A percentile compares a stretch with the other conserved stretches of the same genome.
These are phyloP conservation scores for Fulvia fulva DNA, from an alignment of 2,329 filamentous ascomycete genomes.

Conservation along the genomic window DNA sequence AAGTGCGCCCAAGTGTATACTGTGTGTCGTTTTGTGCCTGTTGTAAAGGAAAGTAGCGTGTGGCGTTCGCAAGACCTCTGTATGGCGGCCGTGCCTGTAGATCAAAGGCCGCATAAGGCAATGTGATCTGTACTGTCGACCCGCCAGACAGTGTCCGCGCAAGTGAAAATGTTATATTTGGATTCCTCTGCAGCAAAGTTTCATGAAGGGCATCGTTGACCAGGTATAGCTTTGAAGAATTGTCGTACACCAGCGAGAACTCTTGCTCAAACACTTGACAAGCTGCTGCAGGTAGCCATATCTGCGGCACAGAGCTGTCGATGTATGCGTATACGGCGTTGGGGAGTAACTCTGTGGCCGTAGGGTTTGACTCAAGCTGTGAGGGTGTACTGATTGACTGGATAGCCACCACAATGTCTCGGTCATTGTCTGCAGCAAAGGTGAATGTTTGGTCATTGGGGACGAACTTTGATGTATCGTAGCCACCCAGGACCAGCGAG, in stretches of 20 bases:
- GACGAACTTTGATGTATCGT: slow-evolving; percentile 60
- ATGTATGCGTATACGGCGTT: slow-evolving; percentile 43
- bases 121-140: slow-evolving; percentile 40
- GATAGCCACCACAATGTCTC: slow-evolving; percentile 58
- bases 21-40: slow-evolving; percentile 51
- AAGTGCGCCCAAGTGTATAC: slow-evolving; percentile 62
- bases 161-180: slow-evolving; percentile 44
- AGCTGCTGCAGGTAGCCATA: slow-evolving; percentile 48
- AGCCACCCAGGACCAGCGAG: slow-evolving; percentile 65
- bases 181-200: slow-evolving; percentile 42
- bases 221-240: slow-evolving; percentile 60
- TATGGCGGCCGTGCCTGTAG: slow-evolving; percentile 45
- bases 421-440: slow-evolving; percentile 53
- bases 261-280: slow-evolving; percentile 62
- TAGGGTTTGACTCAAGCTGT: slow-evolving; percentile 25
- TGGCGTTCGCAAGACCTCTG: slow-evolving; percentile 56
- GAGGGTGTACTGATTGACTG: slow-evolving; percentile 37
- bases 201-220: slow-evolving; percentile 57
- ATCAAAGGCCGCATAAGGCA: slow-evolving; percentile 51
- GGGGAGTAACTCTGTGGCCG: slow-evolving; percentile 37
- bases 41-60: slow-evolving; percentile 64
- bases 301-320: slow-evolving; percentile 47
- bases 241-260: slow-evolving; percentile 64
- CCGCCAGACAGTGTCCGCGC: slow-evolving; percentile 35
- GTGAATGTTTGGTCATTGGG: slow-evolving; percentile 59